phyloP scores from a whole-genome alignment of 345 rosid genomes.

The Bruguiera parviflora region DNA sequence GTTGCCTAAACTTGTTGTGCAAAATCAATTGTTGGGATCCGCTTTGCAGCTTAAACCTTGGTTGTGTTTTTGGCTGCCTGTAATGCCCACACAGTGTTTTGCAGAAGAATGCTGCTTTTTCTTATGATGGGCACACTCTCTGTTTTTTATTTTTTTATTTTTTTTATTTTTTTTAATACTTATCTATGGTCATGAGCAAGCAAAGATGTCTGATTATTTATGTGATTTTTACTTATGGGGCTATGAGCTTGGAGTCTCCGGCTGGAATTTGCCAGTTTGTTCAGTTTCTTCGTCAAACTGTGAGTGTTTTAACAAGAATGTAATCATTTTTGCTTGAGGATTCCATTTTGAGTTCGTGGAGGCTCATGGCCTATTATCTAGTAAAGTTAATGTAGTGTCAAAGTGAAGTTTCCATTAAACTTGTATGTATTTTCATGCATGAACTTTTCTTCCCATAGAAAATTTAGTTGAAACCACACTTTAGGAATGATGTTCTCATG shows the following conservation, averaged over 20 bases:
- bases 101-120: background rate
- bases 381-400: too few relatives aligned
- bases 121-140: background rate
- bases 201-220: background rate
- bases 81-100: conserved; percentile 24
- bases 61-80: conserved; percentile 38
- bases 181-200: background rate
- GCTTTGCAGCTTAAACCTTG: conserved; percentile 42
- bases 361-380: too few relatives aligned
- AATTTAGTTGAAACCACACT: background rate
- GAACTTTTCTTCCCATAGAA: background rate
- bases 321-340: too few relatives aligned
- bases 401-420: background rate
- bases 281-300: background rate
- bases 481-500: background rate
- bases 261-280: background rate
- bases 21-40: conserved; percentile 24
- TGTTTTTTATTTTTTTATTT: background rate
- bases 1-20: conserved; percentile 29
- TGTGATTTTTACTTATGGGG: background rate
- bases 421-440: background rate
- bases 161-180: background rate
- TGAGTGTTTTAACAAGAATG: too few relatives aligned
- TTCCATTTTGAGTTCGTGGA: too few relatives aligned
- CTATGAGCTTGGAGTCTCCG: background rate